These are phyloP conservation scores for Ganoderma lucidum DNA, from an alignment of 1,284 basidiomycete species.

Conservation along the genomic window DNA sequence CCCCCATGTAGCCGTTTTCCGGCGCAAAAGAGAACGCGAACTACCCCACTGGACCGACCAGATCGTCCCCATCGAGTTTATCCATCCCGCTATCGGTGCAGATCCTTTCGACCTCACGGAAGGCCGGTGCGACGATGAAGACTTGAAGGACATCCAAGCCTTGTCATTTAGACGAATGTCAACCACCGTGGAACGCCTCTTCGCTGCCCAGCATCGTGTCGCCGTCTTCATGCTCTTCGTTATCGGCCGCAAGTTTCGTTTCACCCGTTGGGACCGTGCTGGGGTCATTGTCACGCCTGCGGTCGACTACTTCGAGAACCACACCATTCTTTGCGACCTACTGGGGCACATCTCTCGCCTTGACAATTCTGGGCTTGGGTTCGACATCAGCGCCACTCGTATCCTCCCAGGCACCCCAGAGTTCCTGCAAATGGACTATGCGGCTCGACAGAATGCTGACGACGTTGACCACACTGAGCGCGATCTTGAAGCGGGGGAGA, in stretches of 20 bases:
- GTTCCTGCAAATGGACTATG: not conserved
- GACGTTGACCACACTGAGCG: constrained; percentile 8
- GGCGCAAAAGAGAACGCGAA: too few species aligned
- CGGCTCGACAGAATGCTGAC: not conserved
- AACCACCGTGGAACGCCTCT: not conserved
- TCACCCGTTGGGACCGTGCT: constrained; percentile 22
- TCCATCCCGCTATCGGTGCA: not conserved
- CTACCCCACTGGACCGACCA: too few species aligned
- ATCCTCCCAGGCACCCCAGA: not conserved
- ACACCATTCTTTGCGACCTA: constrained; percentile 5
- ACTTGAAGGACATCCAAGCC: not conserved
- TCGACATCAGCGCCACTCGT: constrained; percentile 18
- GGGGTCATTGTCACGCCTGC: constrained; percentile 12
- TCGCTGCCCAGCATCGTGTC: constrained; percentile 19
- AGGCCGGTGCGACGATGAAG: not conserved
- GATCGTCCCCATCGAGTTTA: constrained; percentile 4
- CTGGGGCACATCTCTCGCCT: constrained; percentile 9
- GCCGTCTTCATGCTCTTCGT: constrained; percentile 15
- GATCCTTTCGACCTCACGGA: constrained; percentile 4
- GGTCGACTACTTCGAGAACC: constrained; percentile 16
- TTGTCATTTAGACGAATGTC: not conserved
- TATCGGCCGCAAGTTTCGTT: constrained; percentile 8
- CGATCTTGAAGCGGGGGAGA: not conserved
- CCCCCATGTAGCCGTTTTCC: too few species aligned
- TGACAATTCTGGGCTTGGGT: constrained; percentile 8